Evolutionary conservation across 441 rosid species (phyloP), one percentile per base, ranked within the genome.

Genomic region (Populus hybrid): DNA sequence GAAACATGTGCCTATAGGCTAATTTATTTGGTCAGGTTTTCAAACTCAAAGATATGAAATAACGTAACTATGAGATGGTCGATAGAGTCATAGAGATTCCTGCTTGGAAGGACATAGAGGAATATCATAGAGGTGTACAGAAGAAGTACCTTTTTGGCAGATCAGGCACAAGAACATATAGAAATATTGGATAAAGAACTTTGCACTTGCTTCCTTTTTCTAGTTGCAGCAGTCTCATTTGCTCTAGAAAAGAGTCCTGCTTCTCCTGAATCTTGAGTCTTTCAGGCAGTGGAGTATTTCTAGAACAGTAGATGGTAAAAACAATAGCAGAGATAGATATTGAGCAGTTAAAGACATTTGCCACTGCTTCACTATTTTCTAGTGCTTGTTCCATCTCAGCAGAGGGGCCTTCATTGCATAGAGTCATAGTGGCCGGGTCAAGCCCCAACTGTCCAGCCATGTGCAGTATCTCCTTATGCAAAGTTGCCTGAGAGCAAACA

Each of bases 361-460:
- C 97, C 81, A 94, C 89, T 53, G 99, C 98, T 85, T 95, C 99
- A 77, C 95, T 91, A 85, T 95, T 95, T 82, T 81, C 75, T 72
- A 95, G 86, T 24, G 99, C 97, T 82, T 86, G 95, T 79, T 90
- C 89, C 67, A 94, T 78, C 89, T 94, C 99, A 14, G 88, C 90
- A 70, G 83, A 32, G 46, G 93, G 82, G 36, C 95, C 94, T 76
- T 87, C 97, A 14, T 24, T 78, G 84, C 82, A 83, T 26, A 94
- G 87, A 78, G 85, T 84, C 98, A 94, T 94, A 1, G 93, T 90
- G 63, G 98, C 91, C 80, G 98, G 98, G 81, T 91, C 92, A 74
- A 96, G 96, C 38, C 98, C 98, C 86, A 94, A 82, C 78, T 96
- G 99, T 63, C 99, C 98, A 83, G 99, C 98, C 99, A 94, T 96